These are phyloP conservation scores for Kodamaea leandrae DNA, from an alignment of 805 yeast species.

Conservation along the genomic window DNA sequence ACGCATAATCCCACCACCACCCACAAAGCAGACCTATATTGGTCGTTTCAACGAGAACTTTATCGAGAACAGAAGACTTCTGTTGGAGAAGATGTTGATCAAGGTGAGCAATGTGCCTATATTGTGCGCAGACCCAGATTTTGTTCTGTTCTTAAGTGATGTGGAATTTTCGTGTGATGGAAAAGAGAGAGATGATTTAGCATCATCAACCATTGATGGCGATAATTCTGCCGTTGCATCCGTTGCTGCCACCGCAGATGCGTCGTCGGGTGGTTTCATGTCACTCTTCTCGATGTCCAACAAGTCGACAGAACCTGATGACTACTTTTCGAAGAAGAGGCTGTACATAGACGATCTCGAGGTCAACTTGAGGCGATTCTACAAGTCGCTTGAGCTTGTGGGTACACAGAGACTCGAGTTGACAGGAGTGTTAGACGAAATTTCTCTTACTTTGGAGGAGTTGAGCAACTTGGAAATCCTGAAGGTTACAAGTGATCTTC, in stretches of 20 bases:
- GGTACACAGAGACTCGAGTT: constrained; percentile 75
- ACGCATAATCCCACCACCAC: constrained; percentile 82
- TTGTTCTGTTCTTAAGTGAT: constrained; percentile 72
- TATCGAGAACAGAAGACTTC: constrained; percentile 78
- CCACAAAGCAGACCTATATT: constrained; percentile 90
- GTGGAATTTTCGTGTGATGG: constrained; percentile 67
- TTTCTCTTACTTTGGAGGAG: constrained; percentile 47
- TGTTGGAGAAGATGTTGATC: constrained; percentile 80
- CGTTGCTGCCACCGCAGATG: constrained; percentile 14
- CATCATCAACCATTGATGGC: neutral
- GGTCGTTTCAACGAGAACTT: constrained; percentile 91
- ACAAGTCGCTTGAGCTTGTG: constrained; percentile 70
- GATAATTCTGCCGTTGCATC: constrained; percentile 3
- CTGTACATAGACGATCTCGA: constrained; percentile 70
- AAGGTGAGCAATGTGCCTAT: constrained; percentile 59
- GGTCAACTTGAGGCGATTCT: constrained; percentile 63
- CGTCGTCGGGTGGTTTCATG: constrained; percentile 55
- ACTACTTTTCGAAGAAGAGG: constrained; percentile 68
- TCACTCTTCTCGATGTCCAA: constrained; percentile 67
- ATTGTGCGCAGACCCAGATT: constrained; percentile 71
- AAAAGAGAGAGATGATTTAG: constrained; percentile 40
- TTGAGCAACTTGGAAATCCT: constrained; percentile 76
- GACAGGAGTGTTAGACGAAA: constrained; percentile 68
- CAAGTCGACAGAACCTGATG: constrained; percentile 75
- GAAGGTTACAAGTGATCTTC: constrained; percentile 57